Base-by-base conservation (phyloP, 345 rosid species). In the Melaleuca alternifolia region DNA sequence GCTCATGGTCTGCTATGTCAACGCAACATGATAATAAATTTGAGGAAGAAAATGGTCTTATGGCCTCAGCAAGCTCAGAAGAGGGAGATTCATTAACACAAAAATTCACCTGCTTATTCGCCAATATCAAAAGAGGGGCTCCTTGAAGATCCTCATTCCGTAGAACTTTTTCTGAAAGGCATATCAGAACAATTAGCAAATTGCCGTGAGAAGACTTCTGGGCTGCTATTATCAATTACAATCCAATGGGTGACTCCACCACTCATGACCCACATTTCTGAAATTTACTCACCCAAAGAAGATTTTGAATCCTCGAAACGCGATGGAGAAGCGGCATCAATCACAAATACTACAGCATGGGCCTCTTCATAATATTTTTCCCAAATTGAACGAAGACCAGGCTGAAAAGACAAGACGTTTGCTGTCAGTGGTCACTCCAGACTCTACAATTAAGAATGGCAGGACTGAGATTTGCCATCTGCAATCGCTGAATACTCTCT, bases 361-460 rank as follows among this genome's bases (percentile, higher is more conserved):
- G 99, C 96, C 93, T 98, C 99, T 91, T 98, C 99, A 83, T 95
- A 98, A 86, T 98, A 98, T 91, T 98, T 98, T 92, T 98, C 99
- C 99, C 99, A 98, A 87, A 98, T 96, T 7, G 99, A 93, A 82
- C 99, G 95, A 52, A 98, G 97, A 83, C 99, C 99, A 90, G 93
- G 94, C 99, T 98, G 93, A 51, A 86, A 57, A 82, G 5, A 3
- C 24, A 53, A 52, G 48, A 71, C 2, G 2, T 20, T 71, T 37
- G 81, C 48, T 6, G 4, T 71, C 7, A 37, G 81, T 20, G 41
- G 71, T 59, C 71, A 59, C 37, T 59, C 18, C 13, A 59, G 71
- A 59, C 4, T 59, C 71, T 1, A 59, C 2, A 59, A 59, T 59
- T 59, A 59, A 13, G 13, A 59, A 59, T 6, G 20, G 71, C 37